Base-by-base conservation (phyloP, 2,329 filamentous ascomycete genomes). In the Stylonectria norvegica region DNA sequence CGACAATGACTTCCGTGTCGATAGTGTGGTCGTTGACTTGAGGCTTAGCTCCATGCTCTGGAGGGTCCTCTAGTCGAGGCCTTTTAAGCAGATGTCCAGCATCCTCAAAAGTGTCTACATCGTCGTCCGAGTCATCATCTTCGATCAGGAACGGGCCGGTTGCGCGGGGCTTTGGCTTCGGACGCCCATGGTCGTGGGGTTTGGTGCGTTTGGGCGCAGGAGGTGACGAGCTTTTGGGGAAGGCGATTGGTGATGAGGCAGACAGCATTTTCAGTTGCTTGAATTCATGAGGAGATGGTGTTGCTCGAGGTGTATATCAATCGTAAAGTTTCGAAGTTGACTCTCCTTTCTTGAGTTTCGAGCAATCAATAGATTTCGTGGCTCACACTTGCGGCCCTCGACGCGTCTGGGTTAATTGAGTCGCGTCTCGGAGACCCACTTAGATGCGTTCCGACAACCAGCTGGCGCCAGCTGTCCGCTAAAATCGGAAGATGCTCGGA, bases 231-330 rank as follows among this genome's bases (percentile, higher is more conserved):
- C 70, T 78, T 5, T 68, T 62, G 3, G 78, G 76, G 43, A 78
- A 78, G 18, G 68, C 57, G 15, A 81, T 62, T 3, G 81, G 76
- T 11, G 81, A 82, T 5, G 81, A 83, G 27, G 76, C 69, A 25
- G 74, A 69, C 18, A 78, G 65, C 79, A 85, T 85, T 30, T 53
- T 68, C 43, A 19, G 6, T 19, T 14, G 14, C 15, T 10, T 40
- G 10, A 30, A 33, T 10, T 22, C 14, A 38, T 36, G 4, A 25
- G 17, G 7, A n/a, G n/a, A 17, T 32, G 9, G 7, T 16, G 19
- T 8, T 32, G 16, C 30, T 32, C n/a, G 8, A 9, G 17, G 9
- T 32, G 6, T 17, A 32, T 8, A 32, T 18, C n/a, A 9, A n/a
- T 18, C 14, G 28, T 6, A 15, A 15, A 30, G n/a, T n/a, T n/a